Evolutionary conservation across 1,139 yeast species (phyloP).

Genomic region (Suhomyces terraborum): DNA sequence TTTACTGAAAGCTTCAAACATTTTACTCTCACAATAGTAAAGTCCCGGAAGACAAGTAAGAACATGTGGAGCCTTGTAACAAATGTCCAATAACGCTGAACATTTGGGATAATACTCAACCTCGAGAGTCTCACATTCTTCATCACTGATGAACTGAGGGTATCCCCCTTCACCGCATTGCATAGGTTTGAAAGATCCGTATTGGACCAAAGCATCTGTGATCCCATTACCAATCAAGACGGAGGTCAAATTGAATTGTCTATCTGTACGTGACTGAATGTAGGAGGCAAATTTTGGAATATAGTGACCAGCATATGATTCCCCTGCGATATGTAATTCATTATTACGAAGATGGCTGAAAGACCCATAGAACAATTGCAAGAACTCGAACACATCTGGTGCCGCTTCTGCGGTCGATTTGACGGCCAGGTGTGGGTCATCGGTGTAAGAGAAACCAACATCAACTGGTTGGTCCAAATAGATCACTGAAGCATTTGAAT

Average conservation of each 20-base stretch:
- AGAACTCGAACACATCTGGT: slow-evolving; percentile 60
- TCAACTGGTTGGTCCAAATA: slow-evolving; percentile 52
- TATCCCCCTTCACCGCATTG: slow-evolving; percentile 81
- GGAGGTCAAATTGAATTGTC: slow-evolving; percentile 64
- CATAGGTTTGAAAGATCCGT: slow-evolving; percentile 71
- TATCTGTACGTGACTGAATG: slow-evolving; percentile 60
- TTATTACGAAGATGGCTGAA: slow-evolving; percentile 44
- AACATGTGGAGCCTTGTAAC: slow-evolving; percentile 13
- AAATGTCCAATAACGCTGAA: slow-evolving; percentile 12
- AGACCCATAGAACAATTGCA: slow-evolving; percentile 24
- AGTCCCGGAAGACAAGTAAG: slow-evolving; percentile 17
- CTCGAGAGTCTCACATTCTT: slow-evolving; percentile 44
- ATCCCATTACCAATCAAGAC: slow-evolving; percentile 81
- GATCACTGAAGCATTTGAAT: slow-evolving; percentile 46
- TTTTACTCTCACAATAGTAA: slow-evolving; percentile 9
- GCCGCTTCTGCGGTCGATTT: slow-evolving; percentile 69
- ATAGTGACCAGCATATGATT: slow-evolving; percentile 84
- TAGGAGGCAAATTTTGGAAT: slow-evolving; percentile 76
- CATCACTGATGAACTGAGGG: slow-evolving; percentile 49
- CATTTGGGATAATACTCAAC: slow-evolving; percentile 14
- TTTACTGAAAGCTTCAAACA: slow-evolving; percentile 12
- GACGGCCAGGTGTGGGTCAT: slow-evolving; percentile 33
- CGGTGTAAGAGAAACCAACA: slow-evolving; percentile 56
- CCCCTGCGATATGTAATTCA: slow-evolving; percentile 79
- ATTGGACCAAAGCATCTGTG: slow-evolving; percentile 70